Conservation (phyloP, 768 basidiomycete genomes). For the Leucosporidium scottii region DNA sequence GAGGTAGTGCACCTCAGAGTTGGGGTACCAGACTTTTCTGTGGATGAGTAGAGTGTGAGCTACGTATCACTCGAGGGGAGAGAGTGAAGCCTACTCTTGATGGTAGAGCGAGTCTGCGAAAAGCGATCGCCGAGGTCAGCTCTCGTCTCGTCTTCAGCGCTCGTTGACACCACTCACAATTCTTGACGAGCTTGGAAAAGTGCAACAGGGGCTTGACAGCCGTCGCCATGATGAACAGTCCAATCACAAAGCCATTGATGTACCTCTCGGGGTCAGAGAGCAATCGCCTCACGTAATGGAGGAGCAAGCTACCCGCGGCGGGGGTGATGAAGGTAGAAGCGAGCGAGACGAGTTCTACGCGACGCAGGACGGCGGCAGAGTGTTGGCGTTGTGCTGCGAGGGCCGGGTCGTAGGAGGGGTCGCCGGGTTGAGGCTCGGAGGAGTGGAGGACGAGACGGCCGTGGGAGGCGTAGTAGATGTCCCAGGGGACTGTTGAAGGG, state of each 20-base stretch:
- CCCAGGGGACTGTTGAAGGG: conserved; percentile 37
- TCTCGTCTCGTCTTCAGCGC: background rate
- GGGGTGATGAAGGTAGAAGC: conserved; percentile 33
- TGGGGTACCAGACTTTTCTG: conserved; percentile 31
- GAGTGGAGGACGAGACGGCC: conserved; percentile 24
- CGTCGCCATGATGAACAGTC: conserved; percentile 36
- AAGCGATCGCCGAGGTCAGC: no score
- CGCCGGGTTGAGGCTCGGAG: background rate
- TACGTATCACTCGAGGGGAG: no score
- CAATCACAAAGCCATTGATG: conserved; percentile 37
- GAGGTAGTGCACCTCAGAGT: conserved; percentile 32
- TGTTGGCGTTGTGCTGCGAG: background rate
- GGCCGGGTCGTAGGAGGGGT: conserved; percentile 9
- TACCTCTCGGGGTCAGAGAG: conserved; percentile 37
- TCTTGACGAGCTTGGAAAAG: conserved; percentile 30
- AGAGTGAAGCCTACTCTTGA: conserved; percentile 3
- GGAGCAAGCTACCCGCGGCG: conserved; percentile 21
- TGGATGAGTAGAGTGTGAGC: no score
- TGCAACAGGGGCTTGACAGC: conserved; percentile 37
- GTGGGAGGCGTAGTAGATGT: conserved; percentile 39
- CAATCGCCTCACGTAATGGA: conserved; percentile 25
- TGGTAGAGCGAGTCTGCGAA: conserved; percentile 30
- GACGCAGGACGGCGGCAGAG: conserved; percentile 27
- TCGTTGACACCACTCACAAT: conserved; percentile 8
- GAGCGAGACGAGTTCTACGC: conserved; percentile 33